Base-by-base conservation (phyloP, 495 filamentous ascomycete species). In the Patellaria atrata region DNA sequence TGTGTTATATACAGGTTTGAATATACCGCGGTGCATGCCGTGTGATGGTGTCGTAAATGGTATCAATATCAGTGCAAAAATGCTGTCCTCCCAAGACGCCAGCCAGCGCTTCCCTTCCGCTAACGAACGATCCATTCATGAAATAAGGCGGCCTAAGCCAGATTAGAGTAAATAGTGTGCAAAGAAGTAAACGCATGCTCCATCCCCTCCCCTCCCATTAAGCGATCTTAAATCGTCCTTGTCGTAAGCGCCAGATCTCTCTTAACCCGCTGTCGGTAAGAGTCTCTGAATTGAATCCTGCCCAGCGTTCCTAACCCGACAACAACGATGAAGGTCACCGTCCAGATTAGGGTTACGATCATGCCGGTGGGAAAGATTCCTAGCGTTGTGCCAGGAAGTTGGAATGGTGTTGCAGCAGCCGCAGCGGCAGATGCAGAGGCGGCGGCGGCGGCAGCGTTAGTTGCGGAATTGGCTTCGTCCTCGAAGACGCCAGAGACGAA, bases 401-500 rank as follows among this genome's bases (percentile, higher is more conserved):
- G 62, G 48, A 79, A 83, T 8, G 41, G 35, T 6, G 44, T 20
- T 4, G 42, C 44, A 0, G 65, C 47, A 0, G 39, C 36, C 10
- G 35, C 47, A 14, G 47, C 35, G 14, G 46, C 39, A 19, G 47
- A 52, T 4, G 60, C 52, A 17, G 57, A 48, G 11, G 56, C 44
- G 11, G 50, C 43, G 11, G 55, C 43, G 26, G 58, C 57, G 5
- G 57, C 38, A 27, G 0, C 56, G 23, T 51, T 54, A 5, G 49
- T 48, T 30, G 61, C 63, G 46, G 61, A 49, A 45, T 61, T 44
- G 14, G 60, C 54, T 25, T 61, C 50, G 16, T 65, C 54, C 1
- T 71, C 62, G 45, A 84, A 81, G 30, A 76, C 64, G 19, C 79
- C 79, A 15, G 62, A 63, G 27, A 85, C 68, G 32, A 83, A 85